Base-by-base conservation (phyloP, 2,329 filamentous ascomycete genomes). In the Fusarium udum region DNA sequence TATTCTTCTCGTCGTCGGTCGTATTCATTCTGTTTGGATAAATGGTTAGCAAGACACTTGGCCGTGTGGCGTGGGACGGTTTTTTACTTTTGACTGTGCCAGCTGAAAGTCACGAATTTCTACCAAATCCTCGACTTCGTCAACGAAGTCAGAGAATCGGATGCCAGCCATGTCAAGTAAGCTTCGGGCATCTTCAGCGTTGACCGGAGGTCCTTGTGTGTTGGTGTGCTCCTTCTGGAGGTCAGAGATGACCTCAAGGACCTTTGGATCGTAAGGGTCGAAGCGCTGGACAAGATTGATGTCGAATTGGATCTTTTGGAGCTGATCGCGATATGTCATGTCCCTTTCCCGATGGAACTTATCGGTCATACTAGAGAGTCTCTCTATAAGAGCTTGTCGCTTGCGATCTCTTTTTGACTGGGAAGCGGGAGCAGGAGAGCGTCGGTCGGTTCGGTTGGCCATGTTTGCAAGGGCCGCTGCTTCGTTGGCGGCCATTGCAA, bases 291-390 rank as follows among this genome's bases (percentile, higher is more conserved):
- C 94, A 51, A 97, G 88, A 66, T 90, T 93, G 83, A 95, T 95
- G 82, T 97, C 95, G 73, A 94, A 91, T 83, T 98, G 95, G n/a
- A 98, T 90, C 75, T 94, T 94, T 78, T 96, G 92, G 5, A 98
- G 88, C 82, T 98, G 94, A 74, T 96, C 93, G 71, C 95, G 91
- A 82, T 97, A 98, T 77, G 94, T 91, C 71, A 89, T 86, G 81
- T 97, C 94, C 73, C 93, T 90, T 79, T 97, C 95, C 72, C 92
- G 89, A 72, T 91, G 90, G 83, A 97, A 95, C 74, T 91, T 91
- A 61, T 92, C 90, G 61, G 92, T 91, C 82, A 98, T 91, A 63
- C 91, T 89, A 45, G 90, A 88, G 12, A 97, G 89, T 72, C 93
- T 92, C 69, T 97, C 95, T 75, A 91, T 90, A 69, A 98, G 90